A percentile compares a stretch with the other conserved stretches of the same genome.
Conservation (phyloP, 2,329 filamentous ascomycete species). For the Ophiocordyceps camponoti-saundersi region DNA sequence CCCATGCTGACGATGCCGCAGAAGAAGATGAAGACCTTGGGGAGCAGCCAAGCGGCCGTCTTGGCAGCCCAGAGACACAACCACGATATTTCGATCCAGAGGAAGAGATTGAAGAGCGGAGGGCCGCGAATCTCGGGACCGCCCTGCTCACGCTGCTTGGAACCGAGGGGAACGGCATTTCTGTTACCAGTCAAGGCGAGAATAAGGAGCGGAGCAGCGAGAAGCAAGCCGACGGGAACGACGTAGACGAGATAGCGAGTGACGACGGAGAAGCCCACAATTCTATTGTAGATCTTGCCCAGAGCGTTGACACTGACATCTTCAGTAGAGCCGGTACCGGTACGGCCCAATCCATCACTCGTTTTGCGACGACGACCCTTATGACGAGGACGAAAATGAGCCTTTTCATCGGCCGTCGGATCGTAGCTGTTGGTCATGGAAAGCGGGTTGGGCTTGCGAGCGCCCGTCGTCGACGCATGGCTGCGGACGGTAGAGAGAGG, state of each 20-base stretch:
- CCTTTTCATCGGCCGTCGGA: not conserved
- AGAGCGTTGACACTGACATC: constrained; percentile 45
- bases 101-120: constrained; percentile 42
- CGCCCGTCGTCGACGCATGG: not conserved
- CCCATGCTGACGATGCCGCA: constrained; percentile 52
- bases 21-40: constrained; percentile 49
- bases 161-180: constrained; percentile 20
- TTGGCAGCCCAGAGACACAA: constrained; percentile 50
- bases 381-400: constrained; percentile 3
- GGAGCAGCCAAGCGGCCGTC: constrained; percentile 42
- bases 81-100: constrained; percentile 57
- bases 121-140: constrained; percentile 16
- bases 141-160: constrained; percentile 5
- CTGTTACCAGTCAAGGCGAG: constrained; percentile 26
- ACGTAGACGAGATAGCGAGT: constrained; percentile 54
- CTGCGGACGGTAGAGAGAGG: not conserved
- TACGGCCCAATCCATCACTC: constrained; percentile 20
- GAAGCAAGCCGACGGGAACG: constrained; percentile 41
- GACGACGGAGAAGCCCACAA: constrained; percentile 44
- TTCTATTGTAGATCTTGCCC: constrained; percentile 47
- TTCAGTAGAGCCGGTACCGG: constrained; percentile 28
- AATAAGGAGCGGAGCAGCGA: constrained; percentile 45
- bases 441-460: not conserved
- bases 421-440: not conserved
- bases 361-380: constrained; percentile 33